Conservation (phyloP, 495 filamentous ascomycete species). For the Barbatosphaeria neglecta region DNA sequence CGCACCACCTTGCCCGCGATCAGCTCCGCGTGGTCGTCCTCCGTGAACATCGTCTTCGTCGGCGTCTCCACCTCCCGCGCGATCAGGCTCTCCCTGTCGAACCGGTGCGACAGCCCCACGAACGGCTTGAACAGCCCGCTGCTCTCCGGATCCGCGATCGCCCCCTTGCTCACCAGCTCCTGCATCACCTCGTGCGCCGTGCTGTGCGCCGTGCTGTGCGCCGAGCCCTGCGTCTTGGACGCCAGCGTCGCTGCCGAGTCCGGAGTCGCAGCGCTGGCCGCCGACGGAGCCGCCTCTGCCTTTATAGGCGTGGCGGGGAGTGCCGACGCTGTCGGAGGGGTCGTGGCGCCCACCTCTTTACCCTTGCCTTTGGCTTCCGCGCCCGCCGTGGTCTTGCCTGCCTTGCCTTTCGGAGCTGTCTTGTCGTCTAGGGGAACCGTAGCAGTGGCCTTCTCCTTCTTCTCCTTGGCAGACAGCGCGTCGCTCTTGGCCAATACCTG, state of each 20-base stretch:
- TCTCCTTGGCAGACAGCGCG: conserved; percentile 8
- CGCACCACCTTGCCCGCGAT: conserved; percentile 37
- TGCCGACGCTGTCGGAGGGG: background rate
- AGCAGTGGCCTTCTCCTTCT: background rate
- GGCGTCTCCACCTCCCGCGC: conserved; percentile 10
- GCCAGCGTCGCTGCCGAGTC: background rate
- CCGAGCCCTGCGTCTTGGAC: background rate
- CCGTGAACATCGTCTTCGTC: conserved; percentile 36
- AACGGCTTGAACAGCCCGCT: background rate
- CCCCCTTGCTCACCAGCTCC: background rate
- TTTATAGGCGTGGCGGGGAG: no score
- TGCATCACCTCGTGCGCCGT: background rate
- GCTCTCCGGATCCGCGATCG: background rate
- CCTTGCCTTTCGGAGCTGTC: background rate
- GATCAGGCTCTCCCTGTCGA: background rate
- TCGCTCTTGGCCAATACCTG: no score
- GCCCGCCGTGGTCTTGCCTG: background rate
- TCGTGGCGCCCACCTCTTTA: background rate
- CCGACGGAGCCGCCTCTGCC: background rate
- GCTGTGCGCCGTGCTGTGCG: background rate
- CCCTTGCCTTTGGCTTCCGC: background rate
- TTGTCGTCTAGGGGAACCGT: background rate
- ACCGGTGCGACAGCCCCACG: background rate
- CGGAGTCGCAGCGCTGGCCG: background rate
- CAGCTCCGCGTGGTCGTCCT: conserved; percentile 37